These are phyloP conservation scores for Trichosphaerium sp. DNA, from an alignment of 78 protist species.

Conservation along the genomic window DNA sequence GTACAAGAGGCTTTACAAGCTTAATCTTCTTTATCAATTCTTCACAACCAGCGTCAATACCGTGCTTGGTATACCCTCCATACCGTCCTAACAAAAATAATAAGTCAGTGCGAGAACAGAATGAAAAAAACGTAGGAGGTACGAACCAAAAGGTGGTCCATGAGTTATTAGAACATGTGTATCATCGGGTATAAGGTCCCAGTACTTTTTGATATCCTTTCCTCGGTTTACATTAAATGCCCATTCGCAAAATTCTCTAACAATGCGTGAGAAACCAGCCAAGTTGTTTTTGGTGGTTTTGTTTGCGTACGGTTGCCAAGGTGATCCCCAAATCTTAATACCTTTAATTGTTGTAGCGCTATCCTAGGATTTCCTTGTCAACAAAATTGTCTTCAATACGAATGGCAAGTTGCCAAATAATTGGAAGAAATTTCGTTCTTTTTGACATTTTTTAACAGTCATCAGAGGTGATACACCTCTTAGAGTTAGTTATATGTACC, in stretches of 20 bases:
- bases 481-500: too few relatives aligned
- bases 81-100: background rate
- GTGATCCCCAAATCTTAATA: background rate
- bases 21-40: background rate
- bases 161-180: background rate
- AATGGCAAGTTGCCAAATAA: background rate
- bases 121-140: background rate
- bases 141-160: too few relatives aligned
- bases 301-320: background rate
- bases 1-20: background rate
- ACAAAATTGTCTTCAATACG: background rate
- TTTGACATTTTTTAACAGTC: background rate
- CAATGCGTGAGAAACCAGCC: background rate
- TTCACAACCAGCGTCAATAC: background rate
- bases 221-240: conserved; percentile 1
- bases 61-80: background rate
- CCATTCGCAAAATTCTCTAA: background rate
- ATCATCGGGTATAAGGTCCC: background rate
- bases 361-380: too few relatives aligned
- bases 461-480: too few relatives aligned
- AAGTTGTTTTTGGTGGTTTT: background rate
- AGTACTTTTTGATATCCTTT: background rate
- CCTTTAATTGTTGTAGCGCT: background rate
- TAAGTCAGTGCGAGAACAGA: background rate
- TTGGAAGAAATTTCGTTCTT: background rate